These are phyloP conservation scores for Starmerella riodocensis DNA, from an alignment of 805 yeast species.

Conservation along the genomic window DNA sequence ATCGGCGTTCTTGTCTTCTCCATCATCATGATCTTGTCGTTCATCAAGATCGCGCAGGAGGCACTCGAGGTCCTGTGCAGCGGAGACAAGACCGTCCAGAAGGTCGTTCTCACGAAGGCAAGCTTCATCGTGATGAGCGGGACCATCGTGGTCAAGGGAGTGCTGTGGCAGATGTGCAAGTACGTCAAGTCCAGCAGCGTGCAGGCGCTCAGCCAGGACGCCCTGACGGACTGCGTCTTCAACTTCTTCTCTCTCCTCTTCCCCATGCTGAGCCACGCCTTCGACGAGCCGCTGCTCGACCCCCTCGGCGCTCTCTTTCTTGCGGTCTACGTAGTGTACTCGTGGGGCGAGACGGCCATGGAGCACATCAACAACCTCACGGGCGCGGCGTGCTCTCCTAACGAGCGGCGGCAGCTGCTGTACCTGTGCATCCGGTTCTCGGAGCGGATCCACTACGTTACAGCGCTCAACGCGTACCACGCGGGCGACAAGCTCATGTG, in stretches of 20 bases:
- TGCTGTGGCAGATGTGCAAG: slow-evolving; percentile 53
- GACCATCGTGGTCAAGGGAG: slow-evolving; percentile 48
- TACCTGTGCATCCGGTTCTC: slow-evolving; percentile 60
- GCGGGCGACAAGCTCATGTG: slow-evolving; percentile 66
- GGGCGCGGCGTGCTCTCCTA: slow-evolving; percentile 53
- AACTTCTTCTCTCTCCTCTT: slow-evolving; percentile 57
- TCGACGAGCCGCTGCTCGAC: slow-evolving; percentile 56
- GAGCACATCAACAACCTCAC: slow-evolving; percentile 65
- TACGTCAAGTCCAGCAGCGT: slow-evolving; percentile 50
- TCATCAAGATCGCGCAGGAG: slow-evolving; percentile 58
- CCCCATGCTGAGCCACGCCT: slow-evolving; percentile 47
- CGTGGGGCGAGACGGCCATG: slow-evolving; percentile 53
- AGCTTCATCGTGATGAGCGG: slow-evolving; percentile 46
- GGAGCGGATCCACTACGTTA: slow-evolving; percentile 48
- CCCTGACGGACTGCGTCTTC: slow-evolving; percentile 63
- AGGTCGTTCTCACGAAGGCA: slow-evolving; percentile 35
- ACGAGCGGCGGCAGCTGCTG: slow-evolving; percentile 51
- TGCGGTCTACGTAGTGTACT: slow-evolving; percentile 46
- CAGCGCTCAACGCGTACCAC: slow-evolving; percentile 58
- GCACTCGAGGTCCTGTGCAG: slow-evolving; percentile 39
- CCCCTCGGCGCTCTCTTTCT: slow-evolving; percentile 57
- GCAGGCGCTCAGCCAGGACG: slow-evolving; percentile 72
- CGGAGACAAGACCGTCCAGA: slow-evolving; percentile 21
- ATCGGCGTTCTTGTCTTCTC: slow-evolving; percentile 65
- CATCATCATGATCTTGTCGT: slow-evolving; percentile 55